These are phyloP conservation scores for Blumeriella jaapii DNA, from an alignment of 2,329 filamentous ascomycete species.

Conservation along the genomic window DNA sequence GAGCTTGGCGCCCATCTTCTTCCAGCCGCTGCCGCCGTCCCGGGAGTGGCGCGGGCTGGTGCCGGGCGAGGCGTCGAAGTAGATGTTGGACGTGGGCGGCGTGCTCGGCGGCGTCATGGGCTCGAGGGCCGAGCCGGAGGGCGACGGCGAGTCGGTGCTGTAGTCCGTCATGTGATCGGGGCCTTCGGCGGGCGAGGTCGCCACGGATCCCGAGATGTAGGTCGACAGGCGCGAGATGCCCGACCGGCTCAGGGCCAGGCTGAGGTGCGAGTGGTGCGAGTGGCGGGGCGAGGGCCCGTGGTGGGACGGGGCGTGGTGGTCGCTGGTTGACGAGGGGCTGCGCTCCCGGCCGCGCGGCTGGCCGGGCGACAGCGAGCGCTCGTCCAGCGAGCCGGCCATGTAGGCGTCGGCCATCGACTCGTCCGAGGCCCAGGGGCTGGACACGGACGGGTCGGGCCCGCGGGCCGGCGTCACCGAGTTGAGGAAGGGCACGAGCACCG, in stretches of 20 bases:
- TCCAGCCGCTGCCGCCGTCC: slow-evolving; percentile 41
- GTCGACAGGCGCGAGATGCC: slow-evolving; percentile 19
- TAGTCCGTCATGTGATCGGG: slow-evolving; percentile 50
- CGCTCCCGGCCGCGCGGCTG: slow-evolving; percentile 15
- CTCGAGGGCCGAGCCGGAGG: slow-evolving; percentile 37
- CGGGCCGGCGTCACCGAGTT: slow-evolving; percentile 36
- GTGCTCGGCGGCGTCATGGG: slow-evolving; percentile 67
- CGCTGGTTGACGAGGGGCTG: slow-evolving; percentile 20
- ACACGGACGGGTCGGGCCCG: slow-evolving; percentile 15
- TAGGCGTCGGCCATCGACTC: slow-evolving; percentile 23
- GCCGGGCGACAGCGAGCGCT: slow-evolving; percentile 20
- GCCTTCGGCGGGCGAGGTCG: slow-evolving; percentile 35
- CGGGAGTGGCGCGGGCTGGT: slow-evolving; percentile 18
- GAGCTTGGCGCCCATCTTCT: slow-evolving; percentile 50
- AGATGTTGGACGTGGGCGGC: slow-evolving; percentile 46
- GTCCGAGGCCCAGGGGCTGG: slow-evolving; percentile 24
- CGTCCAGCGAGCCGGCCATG: slow-evolving; percentile 23
- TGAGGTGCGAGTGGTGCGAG: slow-evolving; percentile 24
- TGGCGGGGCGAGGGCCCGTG: slow-evolving; percentile 17
- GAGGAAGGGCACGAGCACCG: slow-evolving; percentile 82
- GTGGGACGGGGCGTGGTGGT: slow-evolving; percentile 16
- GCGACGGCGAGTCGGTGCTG: slow-evolving; percentile 48
- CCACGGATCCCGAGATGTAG: slow-evolving; percentile 27
- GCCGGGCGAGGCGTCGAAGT: slow-evolving; percentile 20
- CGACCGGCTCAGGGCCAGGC: slow-evolving; percentile 17